Base-by-base conservation (phyloP, 257 asterid genomes). In the Eustoma russellianum region DNA sequence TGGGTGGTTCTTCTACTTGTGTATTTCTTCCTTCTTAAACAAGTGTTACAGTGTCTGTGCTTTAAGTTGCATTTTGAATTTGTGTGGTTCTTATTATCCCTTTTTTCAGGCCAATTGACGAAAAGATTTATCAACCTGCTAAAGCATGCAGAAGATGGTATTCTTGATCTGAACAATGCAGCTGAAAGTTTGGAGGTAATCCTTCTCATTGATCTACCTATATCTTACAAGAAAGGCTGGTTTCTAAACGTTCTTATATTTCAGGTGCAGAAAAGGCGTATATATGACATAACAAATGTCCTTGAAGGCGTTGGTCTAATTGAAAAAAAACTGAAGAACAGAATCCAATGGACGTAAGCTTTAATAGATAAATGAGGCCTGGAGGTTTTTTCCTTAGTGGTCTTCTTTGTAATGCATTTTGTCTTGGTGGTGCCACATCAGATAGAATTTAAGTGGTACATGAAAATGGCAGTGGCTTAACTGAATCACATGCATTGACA, bases 291-390 rank as follows among this genome's bases (percentile, higher is more conserved):
- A 59, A 89, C 97, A 38, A 89, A 86, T 74, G 97, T 89, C 63
- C 97, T 89, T 60, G 97, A 89, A 70, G 97, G 97, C 54, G 85
- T 89, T 72, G 93, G 94, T 68, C 95, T 86, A 33, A 89, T 89
- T 63, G 97, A 89, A 69, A 86, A 86, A 86, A 89, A 85, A 75
- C 85, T 81, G 60, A 89, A 89, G 77, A 86, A 86, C 80, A 79
- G 78, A 68, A 78, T 78, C 54, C 77, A 33, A 58, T 78, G 81
- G 81, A 74, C 71, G 84, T 78, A 74, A 71, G 76, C 59, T 46
- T 60, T 41, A 35, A 19, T 52, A 17, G 6, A 11, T 40, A 33
- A 13, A 16, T 48, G 35, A 7, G 59, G 13, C 15, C 40, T n/a
- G n/a, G n/a, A n/a, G n/a, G n/a, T n/a, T n/a, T n/a, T n/a, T n/a